Base-by-base conservation (phyloP, 176 grass and related monocot species). In the Oryza rufipogon region DNA sequence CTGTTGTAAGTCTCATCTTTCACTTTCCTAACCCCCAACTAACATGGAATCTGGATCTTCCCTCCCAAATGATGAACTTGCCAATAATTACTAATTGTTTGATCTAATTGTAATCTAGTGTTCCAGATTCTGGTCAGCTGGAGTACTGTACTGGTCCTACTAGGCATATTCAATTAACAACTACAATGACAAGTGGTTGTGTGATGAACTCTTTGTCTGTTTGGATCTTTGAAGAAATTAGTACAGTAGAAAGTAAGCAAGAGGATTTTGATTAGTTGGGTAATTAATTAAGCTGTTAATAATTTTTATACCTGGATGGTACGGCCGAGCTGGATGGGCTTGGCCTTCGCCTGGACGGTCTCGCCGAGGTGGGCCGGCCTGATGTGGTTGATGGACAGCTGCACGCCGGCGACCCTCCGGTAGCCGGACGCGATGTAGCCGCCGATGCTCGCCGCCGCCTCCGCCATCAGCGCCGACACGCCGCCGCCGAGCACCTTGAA, bases 351-450 rank as follows among this genome's bases (percentile, higher is more conserved):
- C 66, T 88, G 78, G 42, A 92, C 38, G n/a, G 85, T 61, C 28
- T 97, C 86, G 73, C 95, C 92, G 60, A 94, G 92, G 65, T 70
- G 76, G 3, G 90, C 95, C 2, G 90, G 78, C 22, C 80, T 81
- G 88, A 97, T 42, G 81, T 97, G 92, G 84, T 94, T 97, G 80
- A 92, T 92, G 56, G 88, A 92, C 20, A 97, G 92, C 84, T 94
- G 90, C 44, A 97, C 92, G 68, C 95, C 95, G 20, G 90, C 92
- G 3, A 90, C 75, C 70, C 89, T 68, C 48, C 70, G 82, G 82
- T 88, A 88, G 11, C 81, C 90, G 0, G 95, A 83, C 33, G 95
- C 86, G 9, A 90, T 52, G 77, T 89, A 92, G 20, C 84, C 87
- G 46, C 95, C 92, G 70, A 97, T 72, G 85, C 95, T 97, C 3